These are phyloP conservation scores for Xerocomus potaroensis DNA, from an alignment of 768 basidiomycete genomes.

Conservation along the genomic window DNA sequence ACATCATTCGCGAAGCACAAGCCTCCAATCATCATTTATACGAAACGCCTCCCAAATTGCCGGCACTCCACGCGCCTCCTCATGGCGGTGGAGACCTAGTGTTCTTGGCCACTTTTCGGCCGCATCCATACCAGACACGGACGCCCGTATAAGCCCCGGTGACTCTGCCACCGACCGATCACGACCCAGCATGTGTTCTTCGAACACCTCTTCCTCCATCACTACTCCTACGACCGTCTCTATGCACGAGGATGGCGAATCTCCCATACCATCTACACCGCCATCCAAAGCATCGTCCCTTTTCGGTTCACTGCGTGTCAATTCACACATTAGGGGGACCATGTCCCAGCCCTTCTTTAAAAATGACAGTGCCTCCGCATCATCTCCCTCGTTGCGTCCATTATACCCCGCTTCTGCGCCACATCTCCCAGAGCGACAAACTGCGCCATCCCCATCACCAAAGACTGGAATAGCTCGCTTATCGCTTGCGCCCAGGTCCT, in stretches of 20 bases:
- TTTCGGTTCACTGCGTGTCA: slow-evolving; percentile 32
- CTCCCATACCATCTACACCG: slow-evolving; percentile 36
- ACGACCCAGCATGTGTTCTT: slow-evolving; percentile 60
- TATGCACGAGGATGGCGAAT: slow-evolving; percentile 38
- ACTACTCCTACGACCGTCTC: slow-evolving; percentile 33
- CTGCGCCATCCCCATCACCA: slow-evolving; percentile 26
- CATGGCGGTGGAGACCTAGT: slow-evolving; percentile 58
- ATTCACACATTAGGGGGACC: slow-evolving; percentile 22
- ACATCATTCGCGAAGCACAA: slow-evolving; percentile 47
- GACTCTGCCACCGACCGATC: slow-evolving; percentile 41
- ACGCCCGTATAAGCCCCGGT: slow-evolving; percentile 39
- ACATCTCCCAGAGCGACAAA: slow-evolving; percentile 37
- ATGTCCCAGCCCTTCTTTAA: slow-evolving; percentile 35
- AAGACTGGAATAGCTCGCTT: slow-evolving; percentile 31
- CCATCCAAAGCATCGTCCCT: slow-evolving; percentile 32
- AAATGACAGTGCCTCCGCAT: slow-evolving; percentile 17
- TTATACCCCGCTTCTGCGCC: slow-evolving; percentile 35
- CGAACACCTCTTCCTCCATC: slow-evolving; percentile 48
- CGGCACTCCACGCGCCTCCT: slow-evolving; percentile 13
- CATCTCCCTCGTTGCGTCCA: slow-evolving; percentile 37
- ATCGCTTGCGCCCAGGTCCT: slow-evolving; percentile 27
- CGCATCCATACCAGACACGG: slow-evolving; percentile 41
- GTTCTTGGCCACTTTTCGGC: slow-evolving; percentile 62
- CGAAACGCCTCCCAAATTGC: slow-evolving; percentile 6
- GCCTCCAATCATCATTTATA: slow-evolving; percentile 42